Evolutionary conservation across 768 basidiomycete species (phyloP), one percentile per base, ranked within the genome.

Genomic region (Hortiboletus campestris): DNA sequence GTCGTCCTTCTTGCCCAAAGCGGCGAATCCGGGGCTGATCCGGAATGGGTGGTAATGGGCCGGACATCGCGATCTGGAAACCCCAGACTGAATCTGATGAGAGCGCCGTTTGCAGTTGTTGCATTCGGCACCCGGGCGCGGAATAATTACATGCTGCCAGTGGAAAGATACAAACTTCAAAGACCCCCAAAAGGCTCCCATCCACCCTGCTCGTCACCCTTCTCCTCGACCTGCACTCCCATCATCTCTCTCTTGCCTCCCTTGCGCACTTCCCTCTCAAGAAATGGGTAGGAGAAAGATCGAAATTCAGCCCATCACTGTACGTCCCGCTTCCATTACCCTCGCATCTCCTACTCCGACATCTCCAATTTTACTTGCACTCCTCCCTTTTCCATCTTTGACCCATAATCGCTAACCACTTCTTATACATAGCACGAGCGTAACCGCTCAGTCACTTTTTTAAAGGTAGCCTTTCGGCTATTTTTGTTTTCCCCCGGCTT

Each of bases 381-480:
- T 7, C 49, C 59, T 59, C 57, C 55, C 49, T 55, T 59, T 69
- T 67, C 64, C 65, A 63, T 64, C 71, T 67, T 71, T 71, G 64
- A 63, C 69, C 46, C 55, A 12, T 47, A 63, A 63, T 59, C 65
- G 67, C 69, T 63, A 70, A 73, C 71, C 0, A n/a, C 50, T 35
- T 66, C 72, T 73, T 79, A 76, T 75, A 72, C 75, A 74, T 80
- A 93, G 90, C 88, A 93, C 76, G 91, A 93, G 75, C 86, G 91
- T 75, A 93, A 92, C 73, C 87, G 91, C 64, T 88, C 89, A 59
- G 91, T 93, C 70, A 93, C 91, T 64, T 93, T 92, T 80, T 78
- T 92, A 76, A 93, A 92, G 85, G 91, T 81, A 77, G 63, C 78
- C 49, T 69, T 73, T 76, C 75, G 77, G 76, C 83, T 86, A 86